Percentiles rank a stretch among this genome's conserved stretches.
Evolutionary conservation across 148 eudicot species (phyloP).

Genomic region (Arbutus unedo): DNA sequence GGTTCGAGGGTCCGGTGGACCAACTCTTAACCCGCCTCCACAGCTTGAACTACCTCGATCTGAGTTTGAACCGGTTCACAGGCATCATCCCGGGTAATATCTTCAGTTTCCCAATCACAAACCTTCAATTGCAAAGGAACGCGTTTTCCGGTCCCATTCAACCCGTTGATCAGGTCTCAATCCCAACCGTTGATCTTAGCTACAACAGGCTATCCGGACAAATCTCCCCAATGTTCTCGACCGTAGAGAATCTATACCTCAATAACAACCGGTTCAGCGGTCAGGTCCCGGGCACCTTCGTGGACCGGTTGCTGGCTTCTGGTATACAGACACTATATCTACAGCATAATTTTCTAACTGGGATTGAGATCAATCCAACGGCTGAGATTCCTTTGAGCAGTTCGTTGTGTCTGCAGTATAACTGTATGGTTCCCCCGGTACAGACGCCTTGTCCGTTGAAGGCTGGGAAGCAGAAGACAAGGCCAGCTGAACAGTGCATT

Average conservation of each 20-base stretch:
- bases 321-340: slow-evolving; percentile 60
- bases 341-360: slow-evolving; percentile 83
- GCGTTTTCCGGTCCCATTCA: slow-evolving; percentile 54
- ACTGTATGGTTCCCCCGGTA: slow-evolving; percentile 89
- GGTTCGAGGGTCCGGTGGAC: slow-evolving; percentile 59
- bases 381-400: slow-evolving; percentile 78
- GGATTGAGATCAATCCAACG: slow-evolving; percentile 69
- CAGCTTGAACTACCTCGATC: slow-evolving; percentile 58
- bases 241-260: slow-evolving; percentile 64
- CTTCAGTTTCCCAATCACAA: slow-evolving; percentile 54
- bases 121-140: slow-evolving; percentile 66
- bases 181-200: slow-evolving; percentile 71
- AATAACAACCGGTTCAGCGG: slow-evolving; percentile 88
- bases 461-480: slow-evolving; percentile 64
- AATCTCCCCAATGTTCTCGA: slow-evolving; percentile 64
- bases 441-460: slow-evolving; percentile 81
- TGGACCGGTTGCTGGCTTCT: slow-evolving; percentile 57
- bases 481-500: slow-evolving; percentile 73
- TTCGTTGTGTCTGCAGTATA: slow-evolving; percentile 79
- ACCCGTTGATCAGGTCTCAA: slow-evolving; percentile 48
- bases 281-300: slow-evolving; percentile 51
- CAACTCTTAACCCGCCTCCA: slow-evolving; percentile 27
- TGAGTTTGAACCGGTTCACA: slow-evolving; percentile 69
- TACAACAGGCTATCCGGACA: slow-evolving; percentile 64
- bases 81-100: slow-evolving; percentile 60